Base-by-base conservation (phyloP, 352 stramenopile species). In the Peronospora farinosa region DNA sequence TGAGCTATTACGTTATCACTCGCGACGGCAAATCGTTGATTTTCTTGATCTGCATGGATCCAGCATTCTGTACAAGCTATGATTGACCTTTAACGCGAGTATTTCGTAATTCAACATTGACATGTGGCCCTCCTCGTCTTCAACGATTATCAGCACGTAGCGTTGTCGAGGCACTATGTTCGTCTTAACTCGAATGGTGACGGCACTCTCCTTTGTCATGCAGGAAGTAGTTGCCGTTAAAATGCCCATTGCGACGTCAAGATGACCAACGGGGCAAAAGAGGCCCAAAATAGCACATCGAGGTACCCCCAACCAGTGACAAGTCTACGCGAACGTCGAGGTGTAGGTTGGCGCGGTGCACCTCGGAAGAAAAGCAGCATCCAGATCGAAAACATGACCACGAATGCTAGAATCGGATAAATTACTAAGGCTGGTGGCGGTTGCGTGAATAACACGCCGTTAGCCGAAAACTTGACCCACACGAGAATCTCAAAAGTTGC, bases 281-380 rank as follows among this genome's bases (percentile, higher is more conserved):
- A 91, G 10, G 80, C 46, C 74, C 84, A 91, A 60, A 95, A 95
- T 23, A 92, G 77, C 47, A 92, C 69, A 57, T 95, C 83, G 0
- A 93, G 66, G 56, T 69, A 74, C 10, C 59, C 60, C 81, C 76
- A 87, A 16, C 54, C 54, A 3, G 71, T 69, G 11, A 82, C 66
- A 19, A 63, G 43, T 30, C 47, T 46, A 23, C 54, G 42, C 0
- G 51, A 17, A 16, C 50, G 54, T 45, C 59, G 46, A 39, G 31
- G 53, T 50, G 36, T 41, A 2, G 27, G 44, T 48, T 55, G 49
- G 17, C 52, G 35, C n/a, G 60, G 47, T 0, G 21, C 16, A 25
- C 57, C 47, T n/a, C 61, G 47, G 44, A 92, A 92, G 56, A 86
- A 92, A 8, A 88, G 67, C 42, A 79, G 47, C 66, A 87, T 84